These are phyloP conservation scores for Peronospora belbahrii DNA, from an alignment of 352 stramenopile species.

Conservation along the genomic window DNA sequence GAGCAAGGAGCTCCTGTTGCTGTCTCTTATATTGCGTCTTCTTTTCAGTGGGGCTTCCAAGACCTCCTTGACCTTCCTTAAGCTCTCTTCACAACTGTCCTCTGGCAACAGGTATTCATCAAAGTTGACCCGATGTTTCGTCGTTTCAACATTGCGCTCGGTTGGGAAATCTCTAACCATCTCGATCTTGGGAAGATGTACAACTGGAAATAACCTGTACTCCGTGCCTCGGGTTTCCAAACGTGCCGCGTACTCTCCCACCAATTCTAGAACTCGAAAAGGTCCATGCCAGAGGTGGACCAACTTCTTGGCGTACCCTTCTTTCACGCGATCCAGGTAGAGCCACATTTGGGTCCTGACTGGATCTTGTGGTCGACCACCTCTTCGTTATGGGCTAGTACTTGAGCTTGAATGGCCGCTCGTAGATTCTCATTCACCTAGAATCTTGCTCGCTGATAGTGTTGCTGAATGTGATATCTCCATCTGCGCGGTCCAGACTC, in stretches of 20 bases:
- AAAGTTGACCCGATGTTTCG: not conserved
- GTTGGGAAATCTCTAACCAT: not conserved
- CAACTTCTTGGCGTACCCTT: not conserved
- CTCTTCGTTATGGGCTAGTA: not conserved
- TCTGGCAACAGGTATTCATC: not conserved
- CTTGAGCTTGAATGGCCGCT: not conserved
- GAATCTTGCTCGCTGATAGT: not conserved
- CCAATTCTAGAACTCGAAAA: not conserved
- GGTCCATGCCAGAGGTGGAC: not conserved
- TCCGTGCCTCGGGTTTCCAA: not conserved
- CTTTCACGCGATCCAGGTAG: not conserved
- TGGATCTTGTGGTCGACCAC: not conserved
- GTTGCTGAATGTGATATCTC: slow-evolving; percentile 3
- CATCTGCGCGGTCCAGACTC: slow-evolving; percentile 17
- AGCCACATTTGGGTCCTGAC: not conserved
- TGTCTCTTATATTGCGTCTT: too few species aligned
- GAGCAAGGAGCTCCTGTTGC: too few species aligned
- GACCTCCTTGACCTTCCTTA: too few species aligned
- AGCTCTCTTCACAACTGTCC: not conserved
- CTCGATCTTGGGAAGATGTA: not conserved
- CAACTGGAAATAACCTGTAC: not conserved
- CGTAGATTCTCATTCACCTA: not conserved
- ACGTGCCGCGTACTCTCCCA: too few species aligned
- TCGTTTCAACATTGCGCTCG: not conserved
- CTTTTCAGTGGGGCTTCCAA: too few species aligned